Evolutionary conservation across 768 basidiomycete species (phyloP), one percentile per base, ranked within the genome.

Genomic region (Mycena galericulata): DNA sequence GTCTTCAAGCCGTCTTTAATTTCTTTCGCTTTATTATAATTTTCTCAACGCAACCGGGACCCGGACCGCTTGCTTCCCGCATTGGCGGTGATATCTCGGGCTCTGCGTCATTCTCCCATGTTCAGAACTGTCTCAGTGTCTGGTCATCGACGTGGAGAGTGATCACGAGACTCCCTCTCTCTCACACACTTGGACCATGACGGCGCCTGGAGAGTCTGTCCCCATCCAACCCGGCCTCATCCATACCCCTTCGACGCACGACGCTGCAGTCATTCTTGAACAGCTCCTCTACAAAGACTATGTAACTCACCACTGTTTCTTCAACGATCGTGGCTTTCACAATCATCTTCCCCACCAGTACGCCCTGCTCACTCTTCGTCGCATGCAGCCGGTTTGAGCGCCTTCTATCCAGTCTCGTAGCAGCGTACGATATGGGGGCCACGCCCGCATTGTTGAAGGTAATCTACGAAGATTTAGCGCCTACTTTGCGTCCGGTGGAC

Each of bases 291-390:
- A 81, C 57, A 69, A 77, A 53, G 83, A 85, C 64, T 74, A 79
- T 41, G 68, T 78, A 40, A 65, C 68, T 15, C 79, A 83, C 53
- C 83, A 84, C 59, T 83, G 83, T 62, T 79, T 81, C 67, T 81
- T 74, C 60, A 76, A 79, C 12, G 69, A 68, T 12, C 61, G 72
- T 10, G 80, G 81, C 12, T 79, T 83, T 32, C 83, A 85, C 64
- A 84, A 84, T 67, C 84, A 85, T 68, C 74, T 83, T 2, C 80
- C 79, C 45, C 84, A 85, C 70, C 83, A 85, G 84, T 84, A 51
- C 68, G 81, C n/a, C n/a, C n/a, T 62, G 14, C 43, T 12, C 6
- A 46, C 17, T 15, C 32, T 14, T n/a, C 22, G 38, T 45, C 15
- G n/a, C 10, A 34, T 46, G 22, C 18, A 6, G 32, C 26, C 18